phyloP scores from a whole-genome alignment of 768 basidiomycete genomes.

The Lactifluus rugatus region DNA sequence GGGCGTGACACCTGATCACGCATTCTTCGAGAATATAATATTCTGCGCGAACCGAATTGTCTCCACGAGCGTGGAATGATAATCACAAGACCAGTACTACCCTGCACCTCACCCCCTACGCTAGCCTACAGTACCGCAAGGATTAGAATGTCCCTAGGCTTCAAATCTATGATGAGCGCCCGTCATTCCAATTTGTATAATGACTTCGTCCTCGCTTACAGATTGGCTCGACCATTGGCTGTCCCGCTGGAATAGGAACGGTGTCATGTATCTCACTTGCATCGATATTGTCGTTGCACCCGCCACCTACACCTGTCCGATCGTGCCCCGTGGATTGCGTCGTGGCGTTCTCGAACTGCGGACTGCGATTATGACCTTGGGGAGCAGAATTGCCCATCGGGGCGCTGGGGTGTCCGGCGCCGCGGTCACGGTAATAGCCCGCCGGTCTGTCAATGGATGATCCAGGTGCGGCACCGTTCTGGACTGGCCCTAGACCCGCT shows the following conservation, averaged over 20 bases:
- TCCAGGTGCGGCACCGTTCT: conserved; percentile 13
- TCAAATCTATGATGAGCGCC: neutral
- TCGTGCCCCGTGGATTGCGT: conserved; percentile 12
- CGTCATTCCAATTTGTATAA: neutral
- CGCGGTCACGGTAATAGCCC: conserved; percentile 11
- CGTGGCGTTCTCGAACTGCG: conserved; percentile 5
- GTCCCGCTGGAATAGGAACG: neutral
- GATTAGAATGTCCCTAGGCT: conserved; percentile 2
- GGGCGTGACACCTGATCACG: neutral
- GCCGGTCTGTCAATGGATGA: conserved; percentile 7
- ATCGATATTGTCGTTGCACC: conserved; percentile 2
- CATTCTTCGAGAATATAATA: conserved; percentile 3
- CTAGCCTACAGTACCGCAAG: neutral
- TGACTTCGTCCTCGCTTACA: neutral
- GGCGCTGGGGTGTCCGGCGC: conserved; percentile 5
- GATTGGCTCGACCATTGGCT: neutral
- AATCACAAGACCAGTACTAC: neutral
- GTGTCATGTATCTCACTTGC: neutral
- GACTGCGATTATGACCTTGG: neutral
- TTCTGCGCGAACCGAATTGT: conserved; percentile 1
- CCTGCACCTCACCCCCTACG: neutral
- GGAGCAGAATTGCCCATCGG: conserved; percentile 4
- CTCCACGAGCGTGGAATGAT: neutral
- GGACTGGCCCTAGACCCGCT: conserved; percentile 16
- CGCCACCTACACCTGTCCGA: conserved; percentile 14